These are phyloP conservation scores for Elsinoe australis DNA, from an alignment of 2,329 filamentous ascomycete genomes.

Conservation along the genomic window DNA sequence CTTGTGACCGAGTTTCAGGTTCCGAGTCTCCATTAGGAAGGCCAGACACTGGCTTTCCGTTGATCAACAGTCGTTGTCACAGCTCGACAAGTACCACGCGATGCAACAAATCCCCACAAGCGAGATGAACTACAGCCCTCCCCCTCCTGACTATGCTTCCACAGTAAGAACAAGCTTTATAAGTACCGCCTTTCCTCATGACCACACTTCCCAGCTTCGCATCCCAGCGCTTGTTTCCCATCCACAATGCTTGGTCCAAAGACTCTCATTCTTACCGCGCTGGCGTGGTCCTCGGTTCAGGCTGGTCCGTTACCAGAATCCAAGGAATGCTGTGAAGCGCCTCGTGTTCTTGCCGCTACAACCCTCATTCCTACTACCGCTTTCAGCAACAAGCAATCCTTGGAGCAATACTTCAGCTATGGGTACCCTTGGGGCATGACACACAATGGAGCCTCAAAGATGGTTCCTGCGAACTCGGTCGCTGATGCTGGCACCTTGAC, in stretches of 20 bases:
- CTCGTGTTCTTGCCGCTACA: too few relatives aligned
- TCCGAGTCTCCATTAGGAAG: background rate
- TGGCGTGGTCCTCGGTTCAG: too few relatives aligned
- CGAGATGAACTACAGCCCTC: too few relatives aligned
- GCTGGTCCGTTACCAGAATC: too few relatives aligned
- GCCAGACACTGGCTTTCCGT: background rate
- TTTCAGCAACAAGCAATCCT: constrained; percentile 29
- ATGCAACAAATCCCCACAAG: background rate
- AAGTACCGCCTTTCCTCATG: too few relatives aligned
- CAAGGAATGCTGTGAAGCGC: too few relatives aligned
- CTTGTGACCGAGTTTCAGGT: background rate
- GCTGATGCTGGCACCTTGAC: constrained; percentile 38
- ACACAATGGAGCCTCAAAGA: constrained; percentile 52
- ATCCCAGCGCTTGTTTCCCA: too few relatives aligned
- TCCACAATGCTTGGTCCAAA: background rate
- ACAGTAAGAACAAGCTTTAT: too few relatives aligned
- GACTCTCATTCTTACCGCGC: background rate
- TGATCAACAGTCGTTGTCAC: background rate
- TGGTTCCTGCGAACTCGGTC: constrained; percentile 33
- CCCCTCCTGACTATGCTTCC: too few relatives aligned
- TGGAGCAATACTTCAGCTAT: constrained; percentile 42
- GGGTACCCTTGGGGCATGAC: constrained; percentile 52
- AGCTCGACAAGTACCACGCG: background rate
- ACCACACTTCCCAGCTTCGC: too few relatives aligned
- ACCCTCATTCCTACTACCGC: constrained; percentile 27